Conservation (phyloP, 768 basidiomycete genomes). For the Mycena belliarum region DNA sequence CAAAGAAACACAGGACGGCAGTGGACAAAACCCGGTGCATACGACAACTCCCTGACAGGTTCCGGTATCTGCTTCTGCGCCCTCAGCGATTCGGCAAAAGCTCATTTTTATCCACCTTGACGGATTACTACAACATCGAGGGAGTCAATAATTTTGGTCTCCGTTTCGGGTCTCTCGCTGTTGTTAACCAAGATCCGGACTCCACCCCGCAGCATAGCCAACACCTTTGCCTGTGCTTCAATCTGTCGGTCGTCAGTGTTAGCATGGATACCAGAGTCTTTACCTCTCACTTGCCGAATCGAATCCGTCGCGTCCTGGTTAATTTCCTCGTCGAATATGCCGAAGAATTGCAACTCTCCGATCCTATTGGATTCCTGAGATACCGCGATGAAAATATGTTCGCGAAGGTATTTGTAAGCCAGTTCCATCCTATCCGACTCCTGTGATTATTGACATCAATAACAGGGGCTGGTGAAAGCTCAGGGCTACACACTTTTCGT, state of each 20-base stretch:
- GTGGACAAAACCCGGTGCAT: not conserved
- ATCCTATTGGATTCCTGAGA: not conserved
- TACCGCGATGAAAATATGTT: not conserved
- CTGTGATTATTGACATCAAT: not conserved
- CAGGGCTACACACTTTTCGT: too few species aligned
- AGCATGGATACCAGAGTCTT: not conserved
- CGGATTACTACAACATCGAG: not conserved
- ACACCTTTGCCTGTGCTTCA: not conserved
- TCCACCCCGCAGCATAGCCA: not conserved
- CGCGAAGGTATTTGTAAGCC: constrained; percentile 7
- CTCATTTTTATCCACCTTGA: not conserved
- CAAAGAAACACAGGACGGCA: not conserved
- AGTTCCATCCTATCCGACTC: not conserved
- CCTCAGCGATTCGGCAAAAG: constrained; percentile 9
- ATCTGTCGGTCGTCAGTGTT: not conserved
- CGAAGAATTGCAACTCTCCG: not conserved
- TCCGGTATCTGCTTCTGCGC: not conserved
- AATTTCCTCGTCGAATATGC: constrained; percentile 7
- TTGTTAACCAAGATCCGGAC: not conserved
- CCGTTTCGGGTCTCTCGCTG: not conserved
- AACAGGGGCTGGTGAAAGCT: constrained; percentile 1
- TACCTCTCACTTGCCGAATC: not conserved
- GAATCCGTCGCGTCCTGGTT: not conserved
- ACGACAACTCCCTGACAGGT: not conserved
- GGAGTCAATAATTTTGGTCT: not conserved